Percentiles rank a stretch among this genome's conserved stretches.
phyloP scores from a whole-genome alignment of 2,329 filamentous ascomycete species.

The Epichloe brachyelytri region DNA sequence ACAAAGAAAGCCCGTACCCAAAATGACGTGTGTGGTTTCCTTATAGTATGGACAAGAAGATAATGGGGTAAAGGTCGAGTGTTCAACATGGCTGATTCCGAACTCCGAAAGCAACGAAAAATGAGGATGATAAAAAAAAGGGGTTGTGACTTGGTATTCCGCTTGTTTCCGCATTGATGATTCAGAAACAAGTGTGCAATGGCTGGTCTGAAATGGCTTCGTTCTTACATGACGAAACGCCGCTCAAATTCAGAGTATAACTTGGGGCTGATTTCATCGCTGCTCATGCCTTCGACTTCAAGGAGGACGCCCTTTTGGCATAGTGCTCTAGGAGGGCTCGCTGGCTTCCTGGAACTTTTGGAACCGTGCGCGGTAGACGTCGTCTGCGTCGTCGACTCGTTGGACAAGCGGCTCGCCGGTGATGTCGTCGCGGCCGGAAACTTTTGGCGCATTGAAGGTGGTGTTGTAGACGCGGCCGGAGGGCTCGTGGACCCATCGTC shows the following conservation, averaged over 20 bases:
- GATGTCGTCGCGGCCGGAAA: slow-evolving; percentile 72
- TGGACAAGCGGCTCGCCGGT: slow-evolving; percentile 80
- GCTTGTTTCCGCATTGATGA: too few relatives aligned
- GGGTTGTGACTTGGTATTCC: background rate
- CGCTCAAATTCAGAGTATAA: slow-evolving; percentile 70
- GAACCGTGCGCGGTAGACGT: slow-evolving; percentile 71
- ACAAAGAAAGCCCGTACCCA: too few relatives aligned
- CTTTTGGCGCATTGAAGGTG: slow-evolving; percentile 74
- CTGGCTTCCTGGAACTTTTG: slow-evolving; percentile 80
- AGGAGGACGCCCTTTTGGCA: slow-evolving; percentile 70
- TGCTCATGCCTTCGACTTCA: slow-evolving; percentile 78
- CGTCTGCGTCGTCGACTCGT: slow-evolving; percentile 73
- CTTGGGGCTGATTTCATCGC: slow-evolving; percentile 91
- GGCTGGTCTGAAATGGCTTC: background rate
- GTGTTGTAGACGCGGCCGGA: slow-evolving; percentile 94
- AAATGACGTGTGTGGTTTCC: too few relatives aligned
- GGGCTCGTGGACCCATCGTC: slow-evolving; percentile 84
- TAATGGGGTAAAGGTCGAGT: too few relatives aligned
- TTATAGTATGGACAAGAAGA: too few relatives aligned
- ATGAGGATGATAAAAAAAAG: background rate
- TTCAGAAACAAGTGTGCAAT: too few relatives aligned
- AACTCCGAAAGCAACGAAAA: background rate
- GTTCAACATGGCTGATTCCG: background rate
- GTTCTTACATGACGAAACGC: slow-evolving; percentile 40
- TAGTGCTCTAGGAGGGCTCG: slow-evolving; percentile 82